Evolutionary conservation across 768 basidiomycete species (phyloP).

Genomic region (Xerocomellus intermedius): DNA sequence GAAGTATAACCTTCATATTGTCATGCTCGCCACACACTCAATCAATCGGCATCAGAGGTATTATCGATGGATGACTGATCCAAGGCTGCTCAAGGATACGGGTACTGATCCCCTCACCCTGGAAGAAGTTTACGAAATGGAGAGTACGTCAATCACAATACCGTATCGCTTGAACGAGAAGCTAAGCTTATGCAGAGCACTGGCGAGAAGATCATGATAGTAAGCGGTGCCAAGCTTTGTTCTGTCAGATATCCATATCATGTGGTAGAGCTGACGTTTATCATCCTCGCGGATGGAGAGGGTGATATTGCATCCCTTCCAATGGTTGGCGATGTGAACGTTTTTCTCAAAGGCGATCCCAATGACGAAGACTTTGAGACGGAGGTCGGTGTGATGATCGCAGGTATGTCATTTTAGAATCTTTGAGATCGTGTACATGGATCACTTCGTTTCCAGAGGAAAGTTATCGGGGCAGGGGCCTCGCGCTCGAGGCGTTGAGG

Average conservation of each 20-base stretch:
- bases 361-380: conserved; percentile 55
- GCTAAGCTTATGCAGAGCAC: conserved; percentile 48
- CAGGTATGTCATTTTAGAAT: conserved; percentile 45
- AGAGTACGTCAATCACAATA: conserved; percentile 49
- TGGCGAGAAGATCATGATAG: conserved; percentile 89
- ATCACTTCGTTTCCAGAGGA: conserved; percentile 44
- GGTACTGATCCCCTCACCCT: conserved; percentile 82
- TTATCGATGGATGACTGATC: conserved; percentile 84
- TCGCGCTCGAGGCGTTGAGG: conserved; percentile 59
- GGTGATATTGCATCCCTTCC: conserved; percentile 38
- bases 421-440: background rate
- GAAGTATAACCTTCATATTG: conserved; percentile 4
- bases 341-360: conserved; percentile 69
- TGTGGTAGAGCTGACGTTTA: conserved; percentile 77
- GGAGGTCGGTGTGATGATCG: conserved; percentile 93
- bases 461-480: conserved; percentile 64
- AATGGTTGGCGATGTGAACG: conserved; percentile 93
- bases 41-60: conserved; percentile 55
- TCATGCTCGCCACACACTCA: background rate
- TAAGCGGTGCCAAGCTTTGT: conserved; percentile 19
- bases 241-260: background rate
- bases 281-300: conserved; percentile 57
- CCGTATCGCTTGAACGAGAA: background rate
- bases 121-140: conserved; percentile 87
- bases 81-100: conserved; percentile 69